Evolutionary conservation across 2,329 filamentous ascomycete genomes (phyloP).

Genomic region (Aureobasidium subglaciale): DNA sequence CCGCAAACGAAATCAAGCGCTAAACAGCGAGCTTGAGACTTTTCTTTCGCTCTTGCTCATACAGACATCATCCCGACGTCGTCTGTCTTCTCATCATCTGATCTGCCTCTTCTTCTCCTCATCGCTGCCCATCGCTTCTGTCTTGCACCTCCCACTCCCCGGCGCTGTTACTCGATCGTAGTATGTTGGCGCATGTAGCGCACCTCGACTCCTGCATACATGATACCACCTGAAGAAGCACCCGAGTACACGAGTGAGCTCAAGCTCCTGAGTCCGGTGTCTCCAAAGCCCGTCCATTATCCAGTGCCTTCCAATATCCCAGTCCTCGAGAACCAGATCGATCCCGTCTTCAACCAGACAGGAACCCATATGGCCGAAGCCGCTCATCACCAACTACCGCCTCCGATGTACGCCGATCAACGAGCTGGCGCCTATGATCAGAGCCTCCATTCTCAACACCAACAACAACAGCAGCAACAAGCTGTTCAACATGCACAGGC

Average conservation of each 20-base stretch:
- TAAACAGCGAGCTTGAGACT: no score
- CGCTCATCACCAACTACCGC: background rate
- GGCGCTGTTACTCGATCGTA: constrained; percentile 29
- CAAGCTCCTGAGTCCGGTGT: constrained; percentile 55
- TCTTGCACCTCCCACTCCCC: constrained; percentile 10
- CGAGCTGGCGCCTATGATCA: background rate
- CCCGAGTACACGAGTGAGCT: constrained; percentile 58
- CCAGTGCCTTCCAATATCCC: constrained; percentile 63
- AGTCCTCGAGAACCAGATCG: constrained; percentile 64
- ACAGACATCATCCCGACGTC: constrained; percentile 4
- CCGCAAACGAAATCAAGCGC: background rate
- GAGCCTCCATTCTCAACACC: background rate
- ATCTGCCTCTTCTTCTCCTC: background rate
- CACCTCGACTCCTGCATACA: constrained; percentile 37
- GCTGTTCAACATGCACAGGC: background rate
- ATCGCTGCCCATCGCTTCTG: constrained; percentile 19
- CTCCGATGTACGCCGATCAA: background rate
- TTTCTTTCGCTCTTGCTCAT: constrained; percentile 13
- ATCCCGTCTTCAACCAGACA: constrained; percentile 63
- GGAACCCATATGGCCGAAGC: constrained; percentile 11
- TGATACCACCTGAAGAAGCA: constrained; percentile 47
- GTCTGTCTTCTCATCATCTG: background rate
- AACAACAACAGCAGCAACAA: background rate
- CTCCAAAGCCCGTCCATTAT: constrained; percentile 62
- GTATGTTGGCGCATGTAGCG: constrained; percentile 30